These are phyloP conservation scores for Penicillium taxi DNA, from an alignment of 495 filamentous ascomycete species.

Conservation along the genomic window DNA sequence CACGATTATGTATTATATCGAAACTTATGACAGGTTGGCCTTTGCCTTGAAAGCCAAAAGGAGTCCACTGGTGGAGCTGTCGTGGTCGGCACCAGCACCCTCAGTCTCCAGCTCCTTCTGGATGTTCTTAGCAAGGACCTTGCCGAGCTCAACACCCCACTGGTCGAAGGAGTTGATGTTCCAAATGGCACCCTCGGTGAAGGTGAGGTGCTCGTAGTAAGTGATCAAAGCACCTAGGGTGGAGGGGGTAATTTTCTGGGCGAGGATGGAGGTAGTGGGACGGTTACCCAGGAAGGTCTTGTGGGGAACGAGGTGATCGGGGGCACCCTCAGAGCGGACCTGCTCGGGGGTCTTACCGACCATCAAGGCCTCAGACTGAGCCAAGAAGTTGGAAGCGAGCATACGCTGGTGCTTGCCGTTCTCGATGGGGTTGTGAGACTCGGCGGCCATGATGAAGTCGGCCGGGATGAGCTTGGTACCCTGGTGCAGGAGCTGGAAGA, in stretches of 20 bases:
- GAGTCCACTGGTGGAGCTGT: conserved; percentile 78
- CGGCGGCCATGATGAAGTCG: conserved; percentile 92
- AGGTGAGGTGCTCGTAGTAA: conserved; percentile 98
- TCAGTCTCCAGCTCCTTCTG: conserved; percentile 68
- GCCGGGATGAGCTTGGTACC: conserved; percentile 97
- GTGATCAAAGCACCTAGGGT: conserved; percentile 92
- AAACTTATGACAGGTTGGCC: conserved; percentile 41
- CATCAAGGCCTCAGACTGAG: conserved; percentile 96
- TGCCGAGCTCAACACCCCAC: conserved; percentile 98
- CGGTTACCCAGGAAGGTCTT: conserved; percentile 98
- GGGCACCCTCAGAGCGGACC: conserved; percentile 80
- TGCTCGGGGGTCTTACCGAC: conserved; percentile 90
- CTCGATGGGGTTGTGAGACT: conserved; percentile 93
- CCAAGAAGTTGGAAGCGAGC: conserved; percentile 97
- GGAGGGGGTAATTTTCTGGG: conserved; percentile 87
- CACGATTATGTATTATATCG: conserved; percentile 5
- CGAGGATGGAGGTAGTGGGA: conserved; percentile 89
- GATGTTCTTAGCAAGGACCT: conserved; percentile 89
- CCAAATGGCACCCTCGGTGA: conserved; percentile 96
- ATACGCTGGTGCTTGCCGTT: conserved; percentile 93
- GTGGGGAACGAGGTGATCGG: conserved; percentile 82
- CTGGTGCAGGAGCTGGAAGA: conserved; percentile 98
- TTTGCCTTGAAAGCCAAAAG: conserved; percentile 78
- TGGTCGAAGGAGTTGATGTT: conserved; percentile 99
- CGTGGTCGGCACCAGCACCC: conserved; percentile 63